A percentile compares a stretch with the other conserved stretches of the same genome.
phyloP scores from a whole-genome alignment of 2,329 filamentous ascomycete species.

The Colletotrichum lentis region DNA sequence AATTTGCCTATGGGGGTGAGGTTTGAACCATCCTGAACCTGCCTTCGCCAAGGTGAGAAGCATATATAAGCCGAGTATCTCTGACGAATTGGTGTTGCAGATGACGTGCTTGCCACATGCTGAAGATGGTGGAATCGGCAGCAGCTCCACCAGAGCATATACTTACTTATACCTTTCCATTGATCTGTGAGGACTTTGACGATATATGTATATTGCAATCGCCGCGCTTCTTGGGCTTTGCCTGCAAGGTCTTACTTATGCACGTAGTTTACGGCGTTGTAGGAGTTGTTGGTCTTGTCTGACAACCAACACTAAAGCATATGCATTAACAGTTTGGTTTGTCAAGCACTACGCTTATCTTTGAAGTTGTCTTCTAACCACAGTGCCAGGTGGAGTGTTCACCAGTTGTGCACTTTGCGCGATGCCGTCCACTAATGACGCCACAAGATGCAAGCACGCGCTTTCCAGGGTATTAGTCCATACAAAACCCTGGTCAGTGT shows the following conservation, averaged over 20 bases:
- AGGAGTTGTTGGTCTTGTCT: no score
- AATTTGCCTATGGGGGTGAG: background rate
- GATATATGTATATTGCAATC: background rate
- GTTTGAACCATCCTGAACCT: no score
- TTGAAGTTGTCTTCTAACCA: no score
- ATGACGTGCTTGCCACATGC: slow-evolving; percentile 12
- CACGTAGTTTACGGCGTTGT: no score
- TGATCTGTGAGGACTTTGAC: background rate
- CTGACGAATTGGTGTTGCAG: slow-evolving; percentile 10
- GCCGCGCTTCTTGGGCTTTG: background rate
- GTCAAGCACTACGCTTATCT: no score
- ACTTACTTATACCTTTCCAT: background rate
- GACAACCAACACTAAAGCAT: no score
- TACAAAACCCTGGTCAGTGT: no score
- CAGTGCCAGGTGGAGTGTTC: background rate
- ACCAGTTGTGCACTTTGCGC: background rate
- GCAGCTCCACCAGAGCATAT: background rate
- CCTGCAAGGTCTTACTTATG: no score
- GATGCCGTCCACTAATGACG: background rate
- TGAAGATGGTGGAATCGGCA: background rate
- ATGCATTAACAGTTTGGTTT: no score
- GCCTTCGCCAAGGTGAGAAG: background rate
- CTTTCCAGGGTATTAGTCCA: background rate
- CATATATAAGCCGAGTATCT: background rate
- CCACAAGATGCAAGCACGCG: background rate